These are phyloP conservation scores for Ascochyta viciae-villosae DNA, from an alignment of 2,329 filamentous ascomycete species.

Conservation along the genomic window DNA sequence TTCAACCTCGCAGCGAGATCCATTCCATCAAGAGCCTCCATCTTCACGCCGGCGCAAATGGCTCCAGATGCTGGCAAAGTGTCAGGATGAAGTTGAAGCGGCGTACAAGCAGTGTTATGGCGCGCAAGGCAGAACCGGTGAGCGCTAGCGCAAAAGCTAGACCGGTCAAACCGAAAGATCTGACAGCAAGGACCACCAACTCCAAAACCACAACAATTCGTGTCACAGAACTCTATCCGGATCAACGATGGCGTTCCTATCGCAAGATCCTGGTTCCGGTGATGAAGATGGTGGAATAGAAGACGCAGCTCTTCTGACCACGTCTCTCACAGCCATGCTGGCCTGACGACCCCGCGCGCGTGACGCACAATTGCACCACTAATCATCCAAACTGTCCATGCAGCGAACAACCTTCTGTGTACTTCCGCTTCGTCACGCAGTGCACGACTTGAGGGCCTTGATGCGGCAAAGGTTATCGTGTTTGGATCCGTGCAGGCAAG, in stretches of 20 bases:
- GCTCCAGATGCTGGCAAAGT: neutral
- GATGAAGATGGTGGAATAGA: neutral
- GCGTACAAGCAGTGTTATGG: conserved; percentile 10
- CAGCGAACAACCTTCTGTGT: neutral
- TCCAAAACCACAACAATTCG: conserved; percentile 8
- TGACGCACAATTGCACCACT: conserved; percentile 10
- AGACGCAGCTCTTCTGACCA: conserved; percentile 3
- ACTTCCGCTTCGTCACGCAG: conserved; percentile 1
- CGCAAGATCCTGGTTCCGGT: neutral
- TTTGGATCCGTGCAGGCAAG: conserved; percentile 13
- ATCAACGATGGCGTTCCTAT: neutral
- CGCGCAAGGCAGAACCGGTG: conserved; percentile 19
- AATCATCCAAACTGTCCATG: conserved; percentile 1
- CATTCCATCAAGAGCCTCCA: conserved; percentile 37
- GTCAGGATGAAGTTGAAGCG: neutral
- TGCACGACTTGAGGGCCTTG: conserved; percentile 2
- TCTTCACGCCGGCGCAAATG: conserved; percentile 18
- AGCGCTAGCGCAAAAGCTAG: conserved; percentile 11
- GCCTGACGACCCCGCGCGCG: conserved; percentile 12
- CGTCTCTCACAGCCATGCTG: neutral
- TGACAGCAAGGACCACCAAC: conserved; percentile 13
- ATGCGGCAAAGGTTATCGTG: conserved; percentile 12
- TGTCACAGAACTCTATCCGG: conserved; percentile 12
- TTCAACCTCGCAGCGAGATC: conserved; percentile 38
- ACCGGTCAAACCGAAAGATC: conserved; percentile 16